These are phyloP conservation scores for Nematodospora valgi DNA, from an alignment of 805 yeast species.

Conservation along the genomic window DNA sequence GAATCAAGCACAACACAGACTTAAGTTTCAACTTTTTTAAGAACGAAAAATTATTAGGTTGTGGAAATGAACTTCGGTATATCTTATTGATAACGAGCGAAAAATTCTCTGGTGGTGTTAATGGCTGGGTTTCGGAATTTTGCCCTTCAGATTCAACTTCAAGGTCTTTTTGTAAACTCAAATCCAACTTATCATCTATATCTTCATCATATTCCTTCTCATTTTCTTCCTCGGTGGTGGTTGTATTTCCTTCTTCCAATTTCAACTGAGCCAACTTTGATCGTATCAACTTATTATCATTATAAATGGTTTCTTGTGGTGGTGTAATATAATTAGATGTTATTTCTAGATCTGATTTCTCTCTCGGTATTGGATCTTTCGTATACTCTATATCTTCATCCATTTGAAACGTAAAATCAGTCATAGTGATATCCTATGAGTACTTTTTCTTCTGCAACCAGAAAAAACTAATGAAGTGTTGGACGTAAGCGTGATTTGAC, in stretches of 20 bases:
- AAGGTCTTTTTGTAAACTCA: slow-evolving; percentile 18
- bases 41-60: slow-evolving; percentile 75
- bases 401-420: slow-evolving; percentile 37
- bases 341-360: not conserved
- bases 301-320: not conserved
- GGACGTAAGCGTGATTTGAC: too few relatives aligned
- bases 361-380: slow-evolving; percentile 1
- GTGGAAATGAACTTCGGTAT: slow-evolving; percentile 87
- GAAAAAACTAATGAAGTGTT: too few relatives aligned
- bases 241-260: slow-evolving; percentile 17
- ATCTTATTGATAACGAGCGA: slow-evolving; percentile 71
- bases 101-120: slow-evolving; percentile 86
- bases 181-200: slow-evolving; percentile 38
- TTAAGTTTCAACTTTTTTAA: slow-evolving; percentile 60
- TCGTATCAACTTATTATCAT: slow-evolving; percentile 28
- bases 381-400: slow-evolving; percentile 34
- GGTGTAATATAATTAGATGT: not conserved
- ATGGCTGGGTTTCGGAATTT: slow-evolving; percentile 13
- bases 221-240: slow-evolving; percentile 27
- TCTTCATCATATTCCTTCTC: slow-evolving; percentile 35
- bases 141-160: slow-evolving; percentile 14
- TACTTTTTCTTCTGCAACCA: not conserved
- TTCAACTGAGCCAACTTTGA: slow-evolving; percentile 25
- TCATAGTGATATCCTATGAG: slow-evolving; percentile 15
- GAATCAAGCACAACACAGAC: slow-evolving; percentile 78